A percentile compares a stretch with the other conserved stretches of the same genome.
These are phyloP conservation scores for Cymbidium sinense DNA, from an alignment of 106 monocot genomes.

Conservation along the genomic window DNA sequence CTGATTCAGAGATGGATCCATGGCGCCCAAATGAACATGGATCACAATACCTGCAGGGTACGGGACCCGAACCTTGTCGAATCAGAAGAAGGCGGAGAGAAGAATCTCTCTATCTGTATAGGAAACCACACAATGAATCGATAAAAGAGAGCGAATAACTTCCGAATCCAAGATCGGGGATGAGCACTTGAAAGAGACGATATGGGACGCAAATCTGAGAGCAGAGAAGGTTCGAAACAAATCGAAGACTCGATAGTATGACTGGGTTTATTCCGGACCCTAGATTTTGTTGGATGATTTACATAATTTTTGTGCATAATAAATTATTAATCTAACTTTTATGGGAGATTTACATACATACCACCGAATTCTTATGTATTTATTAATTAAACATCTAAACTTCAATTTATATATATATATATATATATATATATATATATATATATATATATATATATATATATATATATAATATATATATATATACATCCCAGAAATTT, in stretches of 20 bases:
- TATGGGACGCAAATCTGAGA: not conserved
- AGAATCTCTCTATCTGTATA: not conserved
- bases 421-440: no score
- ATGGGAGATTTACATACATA: no score
- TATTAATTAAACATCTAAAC: no score
- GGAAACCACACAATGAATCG: not conserved
- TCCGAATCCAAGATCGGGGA: not conserved
- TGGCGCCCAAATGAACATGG: conserved; percentile 14
- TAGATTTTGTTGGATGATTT: no score
- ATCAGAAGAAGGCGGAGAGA: not conserved
- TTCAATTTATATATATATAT: no score
- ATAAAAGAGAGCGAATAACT: not conserved
- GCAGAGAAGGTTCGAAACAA: not conserved
- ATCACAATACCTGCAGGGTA: conserved; percentile 3
- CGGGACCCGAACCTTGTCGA: conserved; percentile 7
- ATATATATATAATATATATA: no score
- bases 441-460: no score
- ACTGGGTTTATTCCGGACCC: not conserved
- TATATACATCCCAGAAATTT: no score
- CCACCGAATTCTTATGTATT: no score
- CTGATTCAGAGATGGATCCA: conserved; percentile 10
- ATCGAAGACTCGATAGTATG: not conserved
- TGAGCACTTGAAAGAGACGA: not conserved
- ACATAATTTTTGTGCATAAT: no score
- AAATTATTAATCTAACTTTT: no score